Evolutionary conservation across 345 rosid species (phyloP), one percentile per base, ranked within the genome.

Genomic region (Laguncularia racemosa): DNA sequence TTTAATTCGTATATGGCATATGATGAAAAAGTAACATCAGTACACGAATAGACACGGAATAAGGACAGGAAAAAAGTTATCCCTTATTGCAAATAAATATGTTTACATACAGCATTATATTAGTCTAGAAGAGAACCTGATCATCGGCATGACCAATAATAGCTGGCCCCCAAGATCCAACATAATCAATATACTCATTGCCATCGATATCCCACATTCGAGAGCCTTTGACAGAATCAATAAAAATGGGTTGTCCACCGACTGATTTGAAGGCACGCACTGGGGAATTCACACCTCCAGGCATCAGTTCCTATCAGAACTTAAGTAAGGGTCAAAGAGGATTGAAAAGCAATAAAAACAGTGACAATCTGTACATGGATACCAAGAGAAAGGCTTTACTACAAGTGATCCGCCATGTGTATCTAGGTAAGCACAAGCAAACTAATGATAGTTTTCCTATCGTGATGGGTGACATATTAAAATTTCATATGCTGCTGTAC

Each of bases 81-180:
- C 28, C 28, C 28, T 26, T 2, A 26, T 26, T 26, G 28, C 28
- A 26, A 2, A 26, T 26, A 6, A 26, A 33, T 33, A 33, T 33
- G 40, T 33, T 33, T 33, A 33, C 40, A 9, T 33, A 7, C 9
- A 6, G 40, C 11, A 33, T 33, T 10, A 33, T 7, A 33, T 4
- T 7, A 33, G 11, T 4, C 40, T 33, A 33, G 40, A 33, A 33
- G 11, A 9, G 40, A 53, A 89, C 99, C 95, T 84, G 70, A 58
- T 88, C 96, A 73, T 93, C 97, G 0, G 99, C 96, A 64, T 93
- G 97, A 40, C 99, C 99, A 46, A 93, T 85, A 18, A 93, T 90
- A 13, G 99, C 96, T 2, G 96, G 99, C 13, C 97, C 99, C 97
- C 97, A 90, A 55, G 97, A 90, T 48, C 99, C 97, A 53, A 88